A percentile compares a stretch with the other conserved stretches of the same genome.
These are phyloP conservation scores for Talaromyces islandicus DNA, from an alignment of 2,329 filamentous ascomycete genomes.

Conservation along the genomic window DNA sequence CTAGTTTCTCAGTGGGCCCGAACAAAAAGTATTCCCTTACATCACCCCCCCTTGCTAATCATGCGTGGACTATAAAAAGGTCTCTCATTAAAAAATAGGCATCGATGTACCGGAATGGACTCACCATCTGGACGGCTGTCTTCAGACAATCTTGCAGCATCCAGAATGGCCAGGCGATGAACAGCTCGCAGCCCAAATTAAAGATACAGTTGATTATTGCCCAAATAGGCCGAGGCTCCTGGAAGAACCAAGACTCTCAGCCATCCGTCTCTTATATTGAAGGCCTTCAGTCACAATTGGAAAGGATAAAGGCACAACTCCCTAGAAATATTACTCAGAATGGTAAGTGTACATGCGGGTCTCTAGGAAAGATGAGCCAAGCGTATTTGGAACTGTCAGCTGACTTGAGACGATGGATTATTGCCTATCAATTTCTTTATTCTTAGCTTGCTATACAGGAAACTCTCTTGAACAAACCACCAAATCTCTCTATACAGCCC, in stretches of 20 bases:
- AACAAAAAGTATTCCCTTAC: not conserved
- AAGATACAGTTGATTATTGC: conserved; percentile 4
- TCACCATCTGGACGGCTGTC: not conserved
- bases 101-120: conserved; percentile 4
- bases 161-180: conserved; percentile 4
- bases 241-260: conserved; percentile 5
- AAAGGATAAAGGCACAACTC: conserved; percentile 3
- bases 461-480: not conserved
- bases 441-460: conserved; percentile 1
- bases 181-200: conserved; percentile 1
- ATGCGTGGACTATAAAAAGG: not conserved
- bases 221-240: not conserved
- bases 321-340: not conserved
- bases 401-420: not conserved
- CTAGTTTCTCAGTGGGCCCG: not conserved
- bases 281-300: conserved; percentile 2
- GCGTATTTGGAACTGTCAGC: not conserved
- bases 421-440: not conserved
- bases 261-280: not conserved
- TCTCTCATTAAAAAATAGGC: not conserved
- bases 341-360: not conserved
- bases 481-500: conserved; percentile 1
- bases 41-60: not conserved
- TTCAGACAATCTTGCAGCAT: not conserved
- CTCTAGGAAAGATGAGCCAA: not conserved